These are phyloP conservation scores for Solanum virginianum DNA, from an alignment of 257 asterid genomes.

Conservation along the genomic window DNA sequence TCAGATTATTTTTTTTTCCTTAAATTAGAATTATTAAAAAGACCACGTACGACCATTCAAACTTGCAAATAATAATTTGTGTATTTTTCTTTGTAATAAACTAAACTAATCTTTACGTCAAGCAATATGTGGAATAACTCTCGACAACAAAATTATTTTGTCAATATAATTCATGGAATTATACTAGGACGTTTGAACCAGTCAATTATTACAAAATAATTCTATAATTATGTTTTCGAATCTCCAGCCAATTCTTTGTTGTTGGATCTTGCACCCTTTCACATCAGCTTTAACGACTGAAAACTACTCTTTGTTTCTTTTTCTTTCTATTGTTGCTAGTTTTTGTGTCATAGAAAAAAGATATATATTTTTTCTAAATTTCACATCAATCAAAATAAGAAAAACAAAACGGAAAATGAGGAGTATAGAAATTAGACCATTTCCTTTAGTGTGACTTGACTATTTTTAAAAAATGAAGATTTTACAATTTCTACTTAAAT, in stretches of 20 bases:
- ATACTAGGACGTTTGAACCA: neutral
- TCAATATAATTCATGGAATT: neutral
- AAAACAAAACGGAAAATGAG: too few species aligned
- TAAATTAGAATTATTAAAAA: neutral
- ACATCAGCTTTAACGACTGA: neutral
- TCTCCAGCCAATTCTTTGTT: neutral
- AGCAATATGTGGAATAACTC: too few species aligned
- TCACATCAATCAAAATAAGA: too few species aligned
- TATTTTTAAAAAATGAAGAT: too few species aligned
- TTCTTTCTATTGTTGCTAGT: too few species aligned
- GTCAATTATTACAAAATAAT: neutral
- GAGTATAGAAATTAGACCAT: too few species aligned
- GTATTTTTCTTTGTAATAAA: neutral
- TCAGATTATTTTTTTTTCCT: accelerated
- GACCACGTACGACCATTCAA: neutral
- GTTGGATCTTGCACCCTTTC: neutral
- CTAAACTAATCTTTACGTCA: neutral
- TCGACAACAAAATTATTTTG: neutral
- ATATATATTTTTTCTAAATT: too few species aligned
- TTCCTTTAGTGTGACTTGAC: too few species aligned
- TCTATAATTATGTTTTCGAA: neutral
- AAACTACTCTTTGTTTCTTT: neutral
- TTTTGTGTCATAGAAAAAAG: too few species aligned
- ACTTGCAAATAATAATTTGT: neutral
- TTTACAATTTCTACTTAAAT: too few species aligned